phyloP scores from a whole-genome alignment of 805 yeast genomes.

The Saccharomyces jurei region DNA sequence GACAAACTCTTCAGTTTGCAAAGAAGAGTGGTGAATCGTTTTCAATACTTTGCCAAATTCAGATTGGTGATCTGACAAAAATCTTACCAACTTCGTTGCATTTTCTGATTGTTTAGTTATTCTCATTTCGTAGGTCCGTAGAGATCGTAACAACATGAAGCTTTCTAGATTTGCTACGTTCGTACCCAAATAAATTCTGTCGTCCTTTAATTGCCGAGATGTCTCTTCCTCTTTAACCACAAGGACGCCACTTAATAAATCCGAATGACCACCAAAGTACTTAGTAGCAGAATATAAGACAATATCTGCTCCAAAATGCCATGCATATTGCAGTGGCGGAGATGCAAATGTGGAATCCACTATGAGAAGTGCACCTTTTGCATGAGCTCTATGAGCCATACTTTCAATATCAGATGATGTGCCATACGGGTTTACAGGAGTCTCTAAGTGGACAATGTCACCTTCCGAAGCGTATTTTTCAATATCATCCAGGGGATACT shows the following conservation, averaged over 20 bases:
- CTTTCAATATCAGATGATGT: constrained; percentile 50
- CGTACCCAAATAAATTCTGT: constrained; percentile 69
- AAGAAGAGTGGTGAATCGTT: constrained; percentile 60
- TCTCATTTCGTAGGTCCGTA: constrained; percentile 73
- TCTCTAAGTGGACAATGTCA: constrained; percentile 76
- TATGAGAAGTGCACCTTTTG: constrained; percentile 60
- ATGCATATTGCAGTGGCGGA: constrained; percentile 79
- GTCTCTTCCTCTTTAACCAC: constrained; percentile 50
- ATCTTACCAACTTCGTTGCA: constrained; percentile 55
- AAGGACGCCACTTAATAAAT: constrained; percentile 73
- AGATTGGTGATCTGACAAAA: constrained; percentile 41
- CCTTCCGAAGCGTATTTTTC: constrained; percentile 42
- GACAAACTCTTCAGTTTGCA: constrained; percentile 66
- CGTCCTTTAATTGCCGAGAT: constrained; percentile 42
- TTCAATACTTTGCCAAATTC: constrained; percentile 41
- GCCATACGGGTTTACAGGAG: constrained; percentile 86
- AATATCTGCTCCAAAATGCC: constrained; percentile 75
- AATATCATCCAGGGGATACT: constrained; percentile 44
- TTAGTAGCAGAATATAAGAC: constrained; percentile 92
- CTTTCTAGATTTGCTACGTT: constrained; percentile 73
- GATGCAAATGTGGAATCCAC: constrained; percentile 93
- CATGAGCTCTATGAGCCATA: constrained; percentile 66
- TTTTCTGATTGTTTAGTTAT: constrained; percentile 55
- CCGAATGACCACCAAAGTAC: constrained; percentile 94
- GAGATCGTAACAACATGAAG: constrained; percentile 64